Base-by-base conservation (phyloP, 2,329 filamentous ascomycete genomes). In the Chrysoporthe puriensis region DNA sequence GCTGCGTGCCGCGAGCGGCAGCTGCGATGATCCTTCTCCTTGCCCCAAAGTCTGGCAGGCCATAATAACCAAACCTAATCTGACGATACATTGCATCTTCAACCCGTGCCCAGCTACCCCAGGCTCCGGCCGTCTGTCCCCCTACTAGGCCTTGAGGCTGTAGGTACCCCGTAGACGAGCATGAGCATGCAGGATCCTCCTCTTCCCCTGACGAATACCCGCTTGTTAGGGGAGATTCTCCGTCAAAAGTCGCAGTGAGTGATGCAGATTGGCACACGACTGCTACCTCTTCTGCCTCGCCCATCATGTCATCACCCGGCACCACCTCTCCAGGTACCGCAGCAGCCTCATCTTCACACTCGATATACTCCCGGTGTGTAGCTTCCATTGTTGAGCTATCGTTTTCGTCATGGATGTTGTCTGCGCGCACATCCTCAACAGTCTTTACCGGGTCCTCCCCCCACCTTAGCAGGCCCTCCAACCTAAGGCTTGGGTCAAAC, bases 401-500 rank as follows among this genome's bases (percentile, higher is more conserved):
- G 32, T n/a, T 6, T 13, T 14, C 14, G 26, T 13, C 26, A 13
- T 32, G 21, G 14, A 16, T 56, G 9, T 11, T 34, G 11, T 4
- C 7, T 11, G 21, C 64, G 44, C 2, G 40, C 42, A 42, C 42
- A 26, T 36, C 5, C 1, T n/a, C 40, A 32, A 21, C 34, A 21
- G n/a, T 9, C 16, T 26, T 14, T 26, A 4, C 14, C 5, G 8
- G 48, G 8, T 32, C 32, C 21, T 43, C 68, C 52, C 64, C 74
- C 70, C 75, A 79, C 36, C 61, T 46, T 48, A 64, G 54, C 59
- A 74, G 68, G 0, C 74, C 75, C 4, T 63, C 64, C 32, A 83
- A 72, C 40, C 72, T 73, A 18, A 80, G 76, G 8, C 73, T 72
- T 1, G 82, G 79, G 70, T 84, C 82, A 68, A 81, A 84, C 5